Evolutionary conservation across 257 asterid genomes (phyloP), one percentile per base, ranked within the genome.

Genomic region (Primulina eburnea): DNA sequence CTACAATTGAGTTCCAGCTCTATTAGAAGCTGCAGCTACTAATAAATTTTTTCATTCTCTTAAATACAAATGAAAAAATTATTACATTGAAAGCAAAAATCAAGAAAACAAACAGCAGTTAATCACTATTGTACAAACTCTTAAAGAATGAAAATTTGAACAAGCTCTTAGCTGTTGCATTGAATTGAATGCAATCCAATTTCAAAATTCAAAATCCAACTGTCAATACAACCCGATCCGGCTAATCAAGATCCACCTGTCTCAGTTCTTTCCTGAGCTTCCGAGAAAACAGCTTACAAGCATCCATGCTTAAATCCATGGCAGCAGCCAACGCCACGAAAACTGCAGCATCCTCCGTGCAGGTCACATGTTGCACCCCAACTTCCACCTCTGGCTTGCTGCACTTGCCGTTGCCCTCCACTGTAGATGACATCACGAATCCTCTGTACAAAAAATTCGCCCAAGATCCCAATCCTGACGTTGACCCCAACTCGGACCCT

Each of bases 301-400:
- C 99, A 65, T 94, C 99, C 90, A 94, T 82, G 73, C 98, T 94
- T 1, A 91, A 81, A 75, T 91, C 97, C 92, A 94, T 78, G 1
- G 99, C 99, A 3, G 97, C 98, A 0, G 99, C 96, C 81, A 94
- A 70, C 2, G 99, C 99, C 77, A 94, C 98, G 7, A 91, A 94
- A 1, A 87, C 97, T 3, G 99, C 99, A 0, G 97, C 99, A 50
- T 91, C 99, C 90, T 91, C 99, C 4, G 97, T 70, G 87, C 99
- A 94, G 9, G 82, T 71, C 84, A 94, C 97, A 68, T 94, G 99
- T 32, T 88, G 97, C 77, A 81, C 95, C 52, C 99, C 99, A 1
- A 94, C 89, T 53, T 89, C 99, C 84, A 94, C 97, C 79, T 83
- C 93, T 21, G 99, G 97, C 56, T 79, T 78, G 74, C 95, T 82